Base-by-base conservation (phyloP, 2,329 filamentous ascomycete species). In the Dichotomopilus funicola region DNA sequence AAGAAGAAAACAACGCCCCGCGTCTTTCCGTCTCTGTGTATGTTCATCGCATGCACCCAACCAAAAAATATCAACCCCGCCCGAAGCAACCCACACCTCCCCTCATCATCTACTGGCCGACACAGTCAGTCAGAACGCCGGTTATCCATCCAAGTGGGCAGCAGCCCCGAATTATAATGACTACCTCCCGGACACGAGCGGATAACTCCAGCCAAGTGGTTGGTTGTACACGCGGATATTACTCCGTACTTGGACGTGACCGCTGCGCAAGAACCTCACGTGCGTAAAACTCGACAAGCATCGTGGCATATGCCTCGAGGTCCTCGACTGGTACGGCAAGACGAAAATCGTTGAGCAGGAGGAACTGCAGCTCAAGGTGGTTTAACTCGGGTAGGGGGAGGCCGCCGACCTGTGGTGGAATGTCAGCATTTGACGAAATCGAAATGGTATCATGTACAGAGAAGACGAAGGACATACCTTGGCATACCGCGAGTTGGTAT, bases 211-310 rank as follows among this genome's bases (percentile, higher is more conserved):
- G 19, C 19, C 19, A 27, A 27, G 19, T 27, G 19, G 19, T 27
- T 27, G 19, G 19, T 27, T 27, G 19, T 27, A 27, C 19, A 27
- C 19, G 3, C 19, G 19, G 19, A 27, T 27, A 19, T 42, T n/a
- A 44, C 8, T 44, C 49, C 11, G 7, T 12, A 8, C 41, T 19
- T 4, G 45, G 44, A 7, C 45, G 33, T 27, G 54, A 35, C 49
- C 49, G 34, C 55, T 73, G 72, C 5, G 70, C 71, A 33, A 96
- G 82, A 12, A 96, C 86, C 70, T 99, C 94, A 53, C 92, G 81
- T 0, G 91, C 92, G 67, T 97, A 99, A 67, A 97, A 99, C 67
- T 97, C 92, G 12, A 99, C 94, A 10, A 99, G 78, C 92, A 97
- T 97, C 1, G 94, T 99, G 5, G 91, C 94, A 65, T 99, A 99